Percentiles rank a stretch among this genome's conserved stretches.
Evolutionary conservation across 768 basidiomycete genomes (phyloP).

Genomic region (Termitomyces sp.): DNA sequence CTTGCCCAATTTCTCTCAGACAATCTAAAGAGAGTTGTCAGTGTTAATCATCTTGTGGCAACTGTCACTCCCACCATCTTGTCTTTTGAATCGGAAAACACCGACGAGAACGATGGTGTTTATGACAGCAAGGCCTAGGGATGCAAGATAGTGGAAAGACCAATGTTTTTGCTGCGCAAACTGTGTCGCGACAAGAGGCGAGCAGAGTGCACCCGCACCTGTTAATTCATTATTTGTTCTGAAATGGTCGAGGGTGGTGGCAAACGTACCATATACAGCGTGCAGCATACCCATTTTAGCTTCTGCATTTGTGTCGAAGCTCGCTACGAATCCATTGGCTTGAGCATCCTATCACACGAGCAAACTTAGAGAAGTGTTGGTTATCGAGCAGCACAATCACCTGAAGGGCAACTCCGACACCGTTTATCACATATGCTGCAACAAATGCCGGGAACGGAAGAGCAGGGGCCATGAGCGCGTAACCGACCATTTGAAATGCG

Average conservation of each 20-base stretch:
- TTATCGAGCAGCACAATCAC: conserved; percentile 15
- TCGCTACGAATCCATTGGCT: conserved; percentile 68
- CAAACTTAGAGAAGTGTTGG: neutral
- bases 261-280: conserved; percentile 53
- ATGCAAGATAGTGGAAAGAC: conserved; percentile 78
- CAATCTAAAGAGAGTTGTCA: conserved; percentile 37
- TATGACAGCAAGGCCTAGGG: conserved; percentile 60
- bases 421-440: conserved; percentile 31
- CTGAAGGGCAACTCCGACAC: conserved; percentile 33
- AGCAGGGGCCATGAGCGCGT: conserved; percentile 43
- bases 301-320: conserved; percentile 51
- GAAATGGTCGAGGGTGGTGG: neutral
- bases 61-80: conserved; percentile 52
- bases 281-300: conserved; percentile 71
- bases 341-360: conserved; percentile 57
- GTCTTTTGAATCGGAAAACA: conserved; percentile 68
- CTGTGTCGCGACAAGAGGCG: conserved; percentile 81
- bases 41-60: neutral
- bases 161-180: conserved; percentile 66
- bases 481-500: conserved; percentile 41
- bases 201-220: conserved; percentile 65
- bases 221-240: neutral
- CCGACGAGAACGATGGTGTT: conserved; percentile 51
- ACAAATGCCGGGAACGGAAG: conserved; percentile 56
- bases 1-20: conserved; percentile 46